Evolutionary conservation across 352 stramenopile genomes (phyloP).

Genomic region (Phytophthora colocasiae): DNA sequence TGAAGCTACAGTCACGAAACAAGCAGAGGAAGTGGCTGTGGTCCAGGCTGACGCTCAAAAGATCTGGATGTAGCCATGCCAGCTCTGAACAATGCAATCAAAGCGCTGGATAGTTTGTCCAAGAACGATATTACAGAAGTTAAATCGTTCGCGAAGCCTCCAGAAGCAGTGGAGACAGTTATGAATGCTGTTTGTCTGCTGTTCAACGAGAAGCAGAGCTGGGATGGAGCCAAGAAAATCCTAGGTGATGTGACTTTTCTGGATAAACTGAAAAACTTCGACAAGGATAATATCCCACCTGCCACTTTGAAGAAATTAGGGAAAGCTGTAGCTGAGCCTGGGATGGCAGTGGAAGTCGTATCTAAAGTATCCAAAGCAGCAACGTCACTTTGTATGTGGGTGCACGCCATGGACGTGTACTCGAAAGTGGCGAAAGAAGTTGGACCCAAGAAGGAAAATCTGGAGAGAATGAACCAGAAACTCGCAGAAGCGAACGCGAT

Average conservation of each 20-base stretch:
- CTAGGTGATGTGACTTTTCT: conserved; percentile 89
- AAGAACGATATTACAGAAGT: conserved; percentile 96
- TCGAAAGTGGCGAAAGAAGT: conserved; percentile 95
- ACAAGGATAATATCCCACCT: conserved; percentile 95
- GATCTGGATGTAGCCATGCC: conserved; percentile 94
- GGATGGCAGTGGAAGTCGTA: conserved; percentile 92
- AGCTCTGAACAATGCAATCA: conserved; percentile 89
- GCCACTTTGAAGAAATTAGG: conserved; percentile 91
- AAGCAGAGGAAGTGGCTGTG: conserved; percentile 90
- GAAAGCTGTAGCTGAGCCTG: conserved; percentile 80
- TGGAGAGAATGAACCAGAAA: conserved; percentile 93
- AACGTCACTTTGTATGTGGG: conserved; percentile 94
- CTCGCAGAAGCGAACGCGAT: conserved; percentile 89
- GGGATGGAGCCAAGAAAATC: conserved; percentile 94
- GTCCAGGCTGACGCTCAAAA: conserved; percentile 94
- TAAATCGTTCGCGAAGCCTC: conserved; percentile 95
- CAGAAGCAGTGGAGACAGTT: conserved; percentile 91
- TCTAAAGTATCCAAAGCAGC: conserved; percentile 93
- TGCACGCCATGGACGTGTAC: conserved; percentile 96
- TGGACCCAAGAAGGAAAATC: conserved; percentile 90
- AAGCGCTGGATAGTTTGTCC: conserved; percentile 89
- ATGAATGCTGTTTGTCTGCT: conserved; percentile 96
- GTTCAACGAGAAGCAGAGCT: conserved; percentile 93
- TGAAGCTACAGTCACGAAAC: conserved; percentile 91
- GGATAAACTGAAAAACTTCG: conserved; percentile 91